Base-by-base conservation (phyloP, 129 eudicot genomes). In the Pulicaria dysenterica region DNA sequence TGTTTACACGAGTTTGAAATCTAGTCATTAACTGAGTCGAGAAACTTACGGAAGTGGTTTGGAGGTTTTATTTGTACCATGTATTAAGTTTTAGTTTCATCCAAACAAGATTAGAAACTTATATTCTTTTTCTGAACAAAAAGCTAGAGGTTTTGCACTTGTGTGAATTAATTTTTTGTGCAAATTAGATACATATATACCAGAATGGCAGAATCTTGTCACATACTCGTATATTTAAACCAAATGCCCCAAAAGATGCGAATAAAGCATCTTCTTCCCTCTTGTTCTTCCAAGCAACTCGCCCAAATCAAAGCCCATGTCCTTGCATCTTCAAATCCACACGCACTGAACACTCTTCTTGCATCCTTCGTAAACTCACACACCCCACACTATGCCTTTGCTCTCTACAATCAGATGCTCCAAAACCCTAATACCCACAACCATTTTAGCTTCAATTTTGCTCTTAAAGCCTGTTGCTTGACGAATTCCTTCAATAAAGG, bases 351-450 rank as follows among this genome's bases (percentile, higher is more conserved):
- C 79, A 57, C 57, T 34, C 63, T 77, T 13, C 51, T 82, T 6
- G 58, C 6, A 9, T 53, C 50, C 4, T 54, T 82, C 60, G 47
- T 69, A 24, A 73, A 61, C 72, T 72, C 82, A 77, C 75, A 11
- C 68, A 72, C 55, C 42, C 76, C 85, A 6, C 63, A 54, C 38
- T 9, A 73, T 63, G 50, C 80, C 58, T 67, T 82, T 7, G 4
- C 17, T 16, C 80, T 82, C 17, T 82, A 77, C 80, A 82, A 82
- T 13, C 73, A 82, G 60, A 82, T 82, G 82, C 69, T 82, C 58
- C 69, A 67, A 10, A 49, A 54, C 76, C 76, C 85, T 49, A 6
- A 8, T 8, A 58, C 79, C 40, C 83, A 82, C 73, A 77, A 82
- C 59, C 83, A 82, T 66, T 77, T 77, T 54, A 82, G 64, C 59